Base-by-base conservation (phyloP, 495 filamentous ascomycete genomes). In the Clohesyomyces aquaticus region DNA sequence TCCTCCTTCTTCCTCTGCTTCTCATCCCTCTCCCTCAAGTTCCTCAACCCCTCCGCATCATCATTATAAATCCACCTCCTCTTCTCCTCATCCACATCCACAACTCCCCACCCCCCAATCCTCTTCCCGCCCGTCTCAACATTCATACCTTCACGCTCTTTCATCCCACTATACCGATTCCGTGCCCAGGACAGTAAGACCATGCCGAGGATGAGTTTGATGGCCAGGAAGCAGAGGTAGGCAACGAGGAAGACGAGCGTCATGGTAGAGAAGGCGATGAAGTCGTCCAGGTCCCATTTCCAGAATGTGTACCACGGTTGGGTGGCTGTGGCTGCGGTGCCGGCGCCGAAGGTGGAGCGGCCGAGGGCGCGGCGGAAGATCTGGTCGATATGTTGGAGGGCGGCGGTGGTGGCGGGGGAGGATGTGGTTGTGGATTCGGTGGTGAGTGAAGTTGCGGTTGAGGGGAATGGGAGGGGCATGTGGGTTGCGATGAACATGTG, bases 401-500 rank as follows among this genome's bases (percentile, higher is more conserved):
- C 87, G 3, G 87, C 87, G 0, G 83, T 85, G 57, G 90, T 89
- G 14, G 87, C 83, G 4, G 88, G 85, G 2, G 85, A 87, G 6
- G 84, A 79, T 2, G 81, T 49, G 3, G 74, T 76, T 0, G 77
- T 77, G 1, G 83, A 77, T 0, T 81, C 80, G 41, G 80, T 78
- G 0, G 90, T 85, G 21, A 87, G 72, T 2, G 83, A 81, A 12
- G 83, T 85, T 0, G 89, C 84, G 0, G 87, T 84, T 0, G 89
- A 91, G 4, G 88, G 84, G 8, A 91, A 79, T 0, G 90, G 88
- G 1, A 85, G 82, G 9, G 90, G 89, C 14, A 96, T 78, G 63
- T 95, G 83, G 0, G 90, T 91, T 6, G 93, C 88, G 11, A 98
- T 83, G 76, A 98, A 96, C 93, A 97, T 97, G 75, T 97, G 90